These are phyloP conservation scores for Heritiera littoralis DNA, from an alignment of 345 rosid species.

Conservation along the genomic window DNA sequence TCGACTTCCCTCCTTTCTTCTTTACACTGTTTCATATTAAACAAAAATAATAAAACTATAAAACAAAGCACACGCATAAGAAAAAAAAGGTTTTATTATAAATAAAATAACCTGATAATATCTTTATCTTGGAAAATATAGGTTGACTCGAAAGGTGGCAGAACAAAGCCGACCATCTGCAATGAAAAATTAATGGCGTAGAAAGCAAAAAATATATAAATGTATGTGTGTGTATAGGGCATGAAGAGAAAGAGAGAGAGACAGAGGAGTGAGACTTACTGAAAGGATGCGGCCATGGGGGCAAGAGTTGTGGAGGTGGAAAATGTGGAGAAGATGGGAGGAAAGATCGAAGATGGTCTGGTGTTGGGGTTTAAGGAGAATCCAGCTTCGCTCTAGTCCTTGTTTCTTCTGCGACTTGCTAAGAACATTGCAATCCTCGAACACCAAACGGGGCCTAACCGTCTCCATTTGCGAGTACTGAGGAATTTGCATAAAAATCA, in stretches of 20 bases:
- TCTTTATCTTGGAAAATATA: slow-evolving; percentile 76
- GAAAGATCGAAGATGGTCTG: slow-evolving; percentile 70
- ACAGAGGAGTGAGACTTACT: slow-evolving; percentile 31
- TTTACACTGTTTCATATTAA: slow-evolving; percentile 47
- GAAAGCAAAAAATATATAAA: background rate
- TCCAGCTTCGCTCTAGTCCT: slow-evolving; percentile 74
- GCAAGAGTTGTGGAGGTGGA: slow-evolving; percentile 61
- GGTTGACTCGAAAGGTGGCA: slow-evolving; percentile 85
- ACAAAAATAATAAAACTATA: background rate
- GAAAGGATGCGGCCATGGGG: slow-evolving; percentile 75
- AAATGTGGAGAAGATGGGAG: slow-evolving; percentile 49
- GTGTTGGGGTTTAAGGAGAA: slow-evolving; percentile 70
- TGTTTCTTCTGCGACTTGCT: slow-evolving; percentile 58
- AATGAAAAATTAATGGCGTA: slow-evolving; percentile 26
- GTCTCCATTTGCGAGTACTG: slow-evolving; percentile 23
- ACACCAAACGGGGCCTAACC: slow-evolving; percentile 63
- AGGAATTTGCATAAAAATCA: background rate
- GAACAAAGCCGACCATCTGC: slow-evolving; percentile 91
- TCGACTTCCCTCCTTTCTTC: slow-evolving; percentile 40
- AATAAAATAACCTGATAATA: slow-evolving; percentile 57
- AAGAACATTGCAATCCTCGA: slow-evolving; percentile 50
- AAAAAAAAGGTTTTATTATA: background rate
- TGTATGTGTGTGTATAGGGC: slow-evolving; percentile 14
- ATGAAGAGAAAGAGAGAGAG: background rate
- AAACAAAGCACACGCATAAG: slow-evolving; percentile 2